A percentile compares a stretch with the other conserved stretches of the same genome.
These are phyloP conservation scores for Casuarina equisetifolia DNA, from an alignment of 306 rosid species.

Conservation along the genomic window DNA sequence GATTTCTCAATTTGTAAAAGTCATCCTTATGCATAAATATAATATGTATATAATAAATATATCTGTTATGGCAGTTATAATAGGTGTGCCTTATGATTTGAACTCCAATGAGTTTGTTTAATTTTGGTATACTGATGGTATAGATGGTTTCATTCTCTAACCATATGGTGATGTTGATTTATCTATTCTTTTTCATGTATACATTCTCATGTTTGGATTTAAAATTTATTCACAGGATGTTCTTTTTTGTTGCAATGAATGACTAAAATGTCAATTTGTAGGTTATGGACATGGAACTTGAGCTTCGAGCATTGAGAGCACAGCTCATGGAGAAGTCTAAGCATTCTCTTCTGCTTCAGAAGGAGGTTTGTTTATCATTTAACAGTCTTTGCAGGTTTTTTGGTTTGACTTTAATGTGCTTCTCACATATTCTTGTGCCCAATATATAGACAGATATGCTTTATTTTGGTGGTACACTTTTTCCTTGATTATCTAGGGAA, in stretches of 20 bases:
- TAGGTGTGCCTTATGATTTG: background rate
- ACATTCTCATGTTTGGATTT: background rate
- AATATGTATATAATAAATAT: too few relatives aligned
- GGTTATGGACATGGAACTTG: constrained; percentile 98
- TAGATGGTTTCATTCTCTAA: background rate
- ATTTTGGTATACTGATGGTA: background rate
- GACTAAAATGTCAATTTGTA: constrained; percentile 30
- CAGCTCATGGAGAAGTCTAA: constrained; percentile 80
- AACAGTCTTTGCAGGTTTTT: constrained; percentile 8
- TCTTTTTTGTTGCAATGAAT: constrained; percentile 8
- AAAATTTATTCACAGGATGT: background rate
- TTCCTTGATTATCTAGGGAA: background rate
- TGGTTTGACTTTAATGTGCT: background rate
- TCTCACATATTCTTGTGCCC: background rate
- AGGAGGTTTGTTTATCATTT: constrained; percentile 54
- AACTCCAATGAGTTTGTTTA: background rate
- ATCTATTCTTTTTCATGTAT: background rate
- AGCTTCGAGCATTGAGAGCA: constrained; percentile 82
- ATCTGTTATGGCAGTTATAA: background rate
- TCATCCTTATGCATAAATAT: background rate
- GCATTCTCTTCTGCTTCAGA: constrained; percentile 74
- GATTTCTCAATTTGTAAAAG: too few relatives aligned
- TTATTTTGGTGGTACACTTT: background rate
- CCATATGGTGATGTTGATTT: background rate
- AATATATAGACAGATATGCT: background rate